A percentile compares a stretch with the other conserved stretches of the same genome.
These are phyloP conservation scores for Coelastrella sp. DNA, from an alignment of 139 green algal genomes.

Conservation along the genomic window DNA sequence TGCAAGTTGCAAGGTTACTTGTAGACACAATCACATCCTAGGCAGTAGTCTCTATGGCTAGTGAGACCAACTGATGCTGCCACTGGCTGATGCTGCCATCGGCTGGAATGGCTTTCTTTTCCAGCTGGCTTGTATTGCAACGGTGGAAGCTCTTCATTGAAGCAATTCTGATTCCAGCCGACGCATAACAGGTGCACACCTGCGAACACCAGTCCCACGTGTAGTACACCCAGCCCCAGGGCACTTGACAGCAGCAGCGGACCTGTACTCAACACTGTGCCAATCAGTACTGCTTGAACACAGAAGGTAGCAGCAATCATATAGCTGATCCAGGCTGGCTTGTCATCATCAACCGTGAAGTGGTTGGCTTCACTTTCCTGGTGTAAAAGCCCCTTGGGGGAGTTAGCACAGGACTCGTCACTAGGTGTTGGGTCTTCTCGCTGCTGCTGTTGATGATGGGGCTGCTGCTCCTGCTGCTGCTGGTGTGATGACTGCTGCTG, in stretches of 20 bases:
- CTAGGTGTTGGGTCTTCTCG: too few relatives aligned
- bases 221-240: not conserved
- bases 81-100: too few relatives aligned
- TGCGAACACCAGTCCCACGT: conserved; percentile 21
- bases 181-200: not conserved
- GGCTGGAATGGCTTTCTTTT: too few relatives aligned
- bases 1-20: too few relatives aligned
- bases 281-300: conserved; percentile 13
- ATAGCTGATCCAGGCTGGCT: conserved; percentile 3
- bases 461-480: not conserved
- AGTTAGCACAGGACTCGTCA: not conserved
- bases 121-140: not conserved
- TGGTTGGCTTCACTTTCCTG: not conserved
- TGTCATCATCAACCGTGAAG: not conserved
- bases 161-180: not conserved
- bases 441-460: not conserved
- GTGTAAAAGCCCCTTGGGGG: not conserved
- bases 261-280: conserved; percentile 10
- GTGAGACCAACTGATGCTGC: too few relatives aligned
- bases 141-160: not conserved
- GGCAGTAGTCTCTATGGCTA: too few relatives aligned
- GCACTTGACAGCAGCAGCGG: not conserved
- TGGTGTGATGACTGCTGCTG: not conserved
- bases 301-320: not conserved
- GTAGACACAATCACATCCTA: too few relatives aligned